Evolutionary conservation across 1,284 basidiomycete genomes (phyloP).

Genomic region (Apiotrichum gracile): DNA sequence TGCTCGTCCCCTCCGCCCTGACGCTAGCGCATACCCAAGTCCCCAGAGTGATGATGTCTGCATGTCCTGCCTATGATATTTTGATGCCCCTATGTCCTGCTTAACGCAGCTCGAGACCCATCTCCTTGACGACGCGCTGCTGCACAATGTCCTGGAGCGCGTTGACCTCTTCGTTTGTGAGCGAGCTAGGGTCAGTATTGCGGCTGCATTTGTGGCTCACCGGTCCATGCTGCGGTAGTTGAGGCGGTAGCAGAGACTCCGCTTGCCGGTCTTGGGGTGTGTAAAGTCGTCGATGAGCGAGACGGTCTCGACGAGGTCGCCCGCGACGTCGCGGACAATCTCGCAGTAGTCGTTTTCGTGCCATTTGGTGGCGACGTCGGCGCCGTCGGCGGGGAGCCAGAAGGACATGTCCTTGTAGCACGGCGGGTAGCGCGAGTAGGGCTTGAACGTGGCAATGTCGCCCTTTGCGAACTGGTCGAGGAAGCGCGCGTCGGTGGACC

Average conservation of each 20-base stretch:
- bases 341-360: constrained; percentile 98
- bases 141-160: constrained; percentile 57
- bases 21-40: too few relatives aligned
- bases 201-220: too few relatives aligned
- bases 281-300: constrained; percentile 83
- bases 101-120: constrained; percentile 50
- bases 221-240: constrained; percentile 97
- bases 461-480: constrained; percentile 73
- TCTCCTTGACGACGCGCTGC: constrained; percentile 45
- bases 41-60: too few relatives aligned
- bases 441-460: constrained; percentile 71
- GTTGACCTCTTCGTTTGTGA: constrained; percentile 88
- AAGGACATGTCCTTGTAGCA: constrained; percentile 89
- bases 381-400: constrained; percentile 58
- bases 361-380: constrained; percentile 45
- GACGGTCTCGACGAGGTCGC: constrained; percentile 88
- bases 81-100: too few relatives aligned
- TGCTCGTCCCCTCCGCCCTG: too few relatives aligned
- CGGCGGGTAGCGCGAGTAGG: constrained; percentile 83
- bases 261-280: constrained; percentile 78
- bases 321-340: constrained; percentile 82
- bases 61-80: neutral
- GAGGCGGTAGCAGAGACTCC: constrained; percentile 81
- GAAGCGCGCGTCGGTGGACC: constrained; percentile 87
- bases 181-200: constrained; percentile 53